Conservation (phyloP, 208 protist genomes). For the Jaenimonas drosophilae region DNA sequence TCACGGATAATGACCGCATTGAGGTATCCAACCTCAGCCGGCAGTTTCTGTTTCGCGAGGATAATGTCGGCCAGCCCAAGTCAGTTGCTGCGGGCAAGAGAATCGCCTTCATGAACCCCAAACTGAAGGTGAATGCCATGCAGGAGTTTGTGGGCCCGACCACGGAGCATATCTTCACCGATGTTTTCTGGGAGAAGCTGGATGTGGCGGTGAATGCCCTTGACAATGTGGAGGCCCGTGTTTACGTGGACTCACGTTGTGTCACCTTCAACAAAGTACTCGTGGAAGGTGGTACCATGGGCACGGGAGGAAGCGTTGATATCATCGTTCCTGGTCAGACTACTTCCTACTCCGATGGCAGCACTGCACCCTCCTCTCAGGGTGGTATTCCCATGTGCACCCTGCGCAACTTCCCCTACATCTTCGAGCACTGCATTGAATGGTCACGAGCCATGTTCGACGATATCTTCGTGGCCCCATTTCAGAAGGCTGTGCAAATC, state of each 20-base stretch:
- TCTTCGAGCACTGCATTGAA: slow-evolving; percentile 98
- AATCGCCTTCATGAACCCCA: slow-evolving; percentile 94
- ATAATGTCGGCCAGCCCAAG: slow-evolving; percentile 96
- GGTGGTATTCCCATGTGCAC: slow-evolving; percentile 98
- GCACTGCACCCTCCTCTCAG: slow-evolving; percentile 96
- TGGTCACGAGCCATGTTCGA: slow-evolving; percentile 91
- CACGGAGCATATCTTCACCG: slow-evolving; percentile 94
- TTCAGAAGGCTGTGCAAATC: slow-evolving; percentile 71
- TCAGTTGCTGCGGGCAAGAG: slow-evolving; percentile 88
- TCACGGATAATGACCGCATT: slow-evolving; percentile 99
- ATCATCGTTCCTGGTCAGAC: slow-evolving; percentile 97
- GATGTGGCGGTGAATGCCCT: slow-evolving; percentile 98
- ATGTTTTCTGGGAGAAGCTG: slow-evolving; percentile 94
- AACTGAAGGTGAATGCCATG: slow-evolving; percentile 60
- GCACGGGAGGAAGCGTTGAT: slow-evolving; percentile 97
- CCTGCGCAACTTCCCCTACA: slow-evolving; percentile 99
- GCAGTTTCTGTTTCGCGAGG: slow-evolving; percentile 99
- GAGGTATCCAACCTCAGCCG: slow-evolving; percentile 99
- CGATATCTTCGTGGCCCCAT: slow-evolving; percentile 85
- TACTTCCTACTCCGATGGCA: slow-evolving; percentile 95
- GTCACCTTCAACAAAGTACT: slow-evolving; percentile 96
- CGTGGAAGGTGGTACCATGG: slow-evolving; percentile 98
- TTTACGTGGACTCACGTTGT: slow-evolving; percentile 95
- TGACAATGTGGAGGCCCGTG: slow-evolving; percentile 97
- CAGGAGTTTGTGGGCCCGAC: slow-evolving; percentile 91